phyloP scores from a whole-genome alignment of 2,329 filamentous ascomycete genomes.

The Sarocladium brachiariae region DNA sequence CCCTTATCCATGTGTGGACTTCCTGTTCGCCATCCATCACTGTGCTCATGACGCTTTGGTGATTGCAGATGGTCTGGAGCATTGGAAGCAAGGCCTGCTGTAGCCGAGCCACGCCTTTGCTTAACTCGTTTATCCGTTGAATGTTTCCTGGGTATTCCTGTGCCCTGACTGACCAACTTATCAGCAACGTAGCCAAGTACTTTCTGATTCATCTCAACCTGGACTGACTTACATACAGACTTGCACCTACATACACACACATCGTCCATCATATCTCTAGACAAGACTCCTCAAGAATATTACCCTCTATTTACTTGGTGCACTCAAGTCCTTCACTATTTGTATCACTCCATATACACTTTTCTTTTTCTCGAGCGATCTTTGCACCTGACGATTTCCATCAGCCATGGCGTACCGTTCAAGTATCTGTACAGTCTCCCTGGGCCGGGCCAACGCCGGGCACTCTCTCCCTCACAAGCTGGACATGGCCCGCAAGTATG shows the following conservation, averaged over 20 bases:
- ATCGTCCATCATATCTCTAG: neutral
- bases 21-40: too few relatives aligned
- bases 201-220: neutral
- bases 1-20: neutral
- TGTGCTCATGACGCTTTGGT: neutral
- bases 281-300: neutral
- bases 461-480: conserved; percentile 63
- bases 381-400: neutral
- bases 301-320: too few relatives aligned
- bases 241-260: neutral
- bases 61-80: neutral
- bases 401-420: neutral
- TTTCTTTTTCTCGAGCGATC: neutral
- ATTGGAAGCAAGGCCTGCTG: neutral
- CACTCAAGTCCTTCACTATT: too few relatives aligned
- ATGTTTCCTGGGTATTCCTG: neutral
- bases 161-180: neutral
- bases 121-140: neutral
- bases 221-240: neutral
- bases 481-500: conserved; percentile 56
- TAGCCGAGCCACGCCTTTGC: neutral
- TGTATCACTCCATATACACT: too few relatives aligned
- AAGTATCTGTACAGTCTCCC: conserved; percentile 65
- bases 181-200: neutral
- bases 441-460: conserved; percentile 62